phyloP scores from a whole-genome alignment of 805 yeast species.

The Cyberlindnera japonica region DNA sequence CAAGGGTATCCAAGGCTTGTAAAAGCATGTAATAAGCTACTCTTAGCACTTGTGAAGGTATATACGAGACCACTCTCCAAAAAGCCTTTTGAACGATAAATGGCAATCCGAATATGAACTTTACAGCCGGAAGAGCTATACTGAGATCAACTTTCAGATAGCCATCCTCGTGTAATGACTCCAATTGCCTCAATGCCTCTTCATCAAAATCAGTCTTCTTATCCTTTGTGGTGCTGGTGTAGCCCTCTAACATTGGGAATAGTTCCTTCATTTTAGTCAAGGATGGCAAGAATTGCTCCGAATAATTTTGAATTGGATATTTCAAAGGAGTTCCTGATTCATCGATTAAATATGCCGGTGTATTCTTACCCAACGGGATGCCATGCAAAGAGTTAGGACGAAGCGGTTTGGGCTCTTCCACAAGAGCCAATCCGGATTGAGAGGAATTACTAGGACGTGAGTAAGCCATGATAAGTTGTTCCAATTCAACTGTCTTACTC shows the following conservation, averaged over 20 bases:
- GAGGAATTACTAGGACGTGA: background rate
- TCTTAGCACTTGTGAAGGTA: constrained; percentile 15
- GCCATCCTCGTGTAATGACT: constrained; percentile 6
- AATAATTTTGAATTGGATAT: constrained; percentile 5
- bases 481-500: constrained; percentile 6
- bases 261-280: constrained; percentile 1
- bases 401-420: background rate
- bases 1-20: constrained; percentile 11
- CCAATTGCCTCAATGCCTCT: constrained; percentile 9
- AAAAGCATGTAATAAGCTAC: constrained; percentile 9
- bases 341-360: constrained; percentile 5
- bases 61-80: constrained; percentile 15
- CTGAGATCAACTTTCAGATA: constrained; percentile 7
- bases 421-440: background rate
- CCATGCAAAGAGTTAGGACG: constrained; percentile 9
- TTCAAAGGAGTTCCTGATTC: constrained; percentile 5
- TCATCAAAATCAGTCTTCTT: constrained; percentile 4
- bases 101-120: constrained; percentile 8
- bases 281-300: background rate
- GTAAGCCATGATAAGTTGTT: constrained; percentile 5
- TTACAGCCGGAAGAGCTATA: constrained; percentile 4
- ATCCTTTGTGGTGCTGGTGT: background rate
- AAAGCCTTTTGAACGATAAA: constrained; percentile 8
- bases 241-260: background rate
- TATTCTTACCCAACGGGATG: constrained; percentile 4